Evolutionary conservation across 768 basidiomycete genomes (phyloP), one percentile per base, ranked within the genome.

Genomic region (Psilocybe tampanensis): DNA sequence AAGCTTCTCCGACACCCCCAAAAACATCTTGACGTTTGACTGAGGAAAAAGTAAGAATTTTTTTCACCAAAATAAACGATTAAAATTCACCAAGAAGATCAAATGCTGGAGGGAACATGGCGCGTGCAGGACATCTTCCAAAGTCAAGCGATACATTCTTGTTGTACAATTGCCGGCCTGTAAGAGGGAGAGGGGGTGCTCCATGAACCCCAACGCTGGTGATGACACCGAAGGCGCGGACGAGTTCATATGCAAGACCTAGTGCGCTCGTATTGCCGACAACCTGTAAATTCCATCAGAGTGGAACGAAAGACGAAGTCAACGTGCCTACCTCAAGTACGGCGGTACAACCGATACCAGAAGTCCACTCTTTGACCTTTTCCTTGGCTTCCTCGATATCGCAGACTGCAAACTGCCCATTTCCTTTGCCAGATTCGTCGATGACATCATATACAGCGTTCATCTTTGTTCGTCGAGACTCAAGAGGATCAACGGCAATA

Each of bases 81-180:
- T 21, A 19, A 6, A 2, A 59, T 76, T 59, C 43, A 78, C 81
- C 75, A 26, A 94, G 71, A 24, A 93, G 69, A 62, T 86, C 86
- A 39, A 89, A 78, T 1, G 90, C 91, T 55, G 81, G 69, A 9
- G 87, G 86, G 63, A 92, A 86, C 81, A 92, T 84, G 0, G 90
- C 84, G 13, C 88, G 83, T 4, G 90, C 89, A 15, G 90, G 91
- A 62, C 90, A 92, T 8, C 90, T 83, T 8, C 92, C 92, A 66
- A 92, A 93, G 64, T 90, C 86, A 22, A 91, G 75, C 0, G 87
- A 89, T 7, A 91, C 80, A 68, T 92, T 93, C 72, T 90, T 90
- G 76, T 86, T 76, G 70, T 92, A 93, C 54, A 86, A 66, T 42
- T 86, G 75, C 8, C 74, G 70, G 2, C 83, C 78, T 11, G 79